Percentiles rank a stretch among this genome's conserved stretches.
phyloP scores from a whole-genome alignment of 2,329 filamentous ascomycete species.

The Phaeosphaeriaceae sp. region DNA sequence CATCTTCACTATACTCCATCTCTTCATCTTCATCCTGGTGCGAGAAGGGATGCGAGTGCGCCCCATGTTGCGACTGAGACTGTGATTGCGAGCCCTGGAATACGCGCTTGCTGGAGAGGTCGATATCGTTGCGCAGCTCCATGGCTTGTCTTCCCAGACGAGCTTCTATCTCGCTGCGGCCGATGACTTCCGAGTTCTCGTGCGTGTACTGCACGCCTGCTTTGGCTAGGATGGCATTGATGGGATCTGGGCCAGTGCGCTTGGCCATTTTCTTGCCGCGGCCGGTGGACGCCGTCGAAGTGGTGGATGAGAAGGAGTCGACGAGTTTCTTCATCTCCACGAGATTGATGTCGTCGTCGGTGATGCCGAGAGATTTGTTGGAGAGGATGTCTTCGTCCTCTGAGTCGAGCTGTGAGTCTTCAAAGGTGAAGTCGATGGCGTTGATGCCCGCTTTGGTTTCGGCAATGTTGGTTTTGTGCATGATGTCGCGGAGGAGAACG shows the following conservation, averaged over 20 bases:
- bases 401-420: slow-evolving; percentile 37
- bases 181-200: slow-evolving; percentile 94
- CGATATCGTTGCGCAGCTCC: slow-evolving; percentile 62
- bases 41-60: slow-evolving; percentile 8
- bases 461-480: slow-evolving; percentile 97
- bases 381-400: slow-evolving; percentile 37
- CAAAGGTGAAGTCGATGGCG: slow-evolving; percentile 74
- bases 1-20: slow-evolving; percentile 14
- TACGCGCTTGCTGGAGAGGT: slow-evolving; percentile 62
- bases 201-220: slow-evolving; percentile 96
- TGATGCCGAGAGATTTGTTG: slow-evolving; percentile 34
- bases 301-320: slow-evolving; percentile 37
- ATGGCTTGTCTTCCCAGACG: slow-evolving; percentile 80
- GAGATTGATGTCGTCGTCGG: slow-evolving; percentile 38
- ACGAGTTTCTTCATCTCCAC: slow-evolving; percentile 68
- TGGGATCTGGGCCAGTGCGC: slow-evolving; percentile 69
- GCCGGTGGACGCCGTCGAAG: slow-evolving; percentile 26
- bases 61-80: slow-evolving; percentile 14
- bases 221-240: slow-evolving; percentile 86
- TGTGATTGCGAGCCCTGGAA: slow-evolving; percentile 62
- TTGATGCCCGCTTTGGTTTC: slow-evolving; percentile 87
- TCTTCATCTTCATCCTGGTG: slow-evolving; percentile 25
- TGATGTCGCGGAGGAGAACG: slow-evolving; percentile 88
- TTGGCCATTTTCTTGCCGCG: slow-evolving; percentile 48
- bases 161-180: slow-evolving; percentile 89